Percentiles rank a stretch among this genome's conserved stretches.
These are phyloP conservation scores for Nemania sp. DNA, from an alignment of 2,329 filamentous ascomycete genomes.

Conservation along the genomic window DNA sequence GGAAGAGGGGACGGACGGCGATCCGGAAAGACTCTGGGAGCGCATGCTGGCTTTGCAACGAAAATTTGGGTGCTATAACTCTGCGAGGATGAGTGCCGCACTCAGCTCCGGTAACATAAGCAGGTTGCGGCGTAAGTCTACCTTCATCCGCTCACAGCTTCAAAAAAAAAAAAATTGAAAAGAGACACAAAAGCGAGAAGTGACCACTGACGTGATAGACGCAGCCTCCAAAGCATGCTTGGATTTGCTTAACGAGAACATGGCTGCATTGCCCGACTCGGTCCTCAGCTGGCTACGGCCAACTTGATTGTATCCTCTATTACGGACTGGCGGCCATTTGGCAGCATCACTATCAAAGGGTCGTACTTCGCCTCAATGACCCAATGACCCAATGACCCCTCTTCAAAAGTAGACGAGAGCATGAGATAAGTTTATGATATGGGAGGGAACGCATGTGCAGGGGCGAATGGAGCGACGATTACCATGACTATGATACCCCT, in stretches of 20 bases:
- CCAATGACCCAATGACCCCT: no score
- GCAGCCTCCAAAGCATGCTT: slow-evolving; percentile 40
- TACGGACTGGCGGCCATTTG: no score
- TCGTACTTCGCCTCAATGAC: no score
- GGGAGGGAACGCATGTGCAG: not conserved
- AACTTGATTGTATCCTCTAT: slow-evolving; percentile 2
- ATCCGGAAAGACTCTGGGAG: slow-evolving; percentile 49
- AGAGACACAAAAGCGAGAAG: not conserved
- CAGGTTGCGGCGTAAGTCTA: slow-evolving; percentile 49
- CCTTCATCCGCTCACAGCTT: not conserved
- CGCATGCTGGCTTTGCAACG: slow-evolving; percentile 54
- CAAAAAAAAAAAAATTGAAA: not conserved
- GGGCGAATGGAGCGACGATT: slow-evolving; percentile 22
- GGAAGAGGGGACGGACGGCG: slow-evolving; percentile 43
- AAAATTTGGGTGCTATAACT: slow-evolving; percentile 53
- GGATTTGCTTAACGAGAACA: slow-evolving; percentile 40
- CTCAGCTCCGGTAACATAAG: slow-evolving; percentile 46
- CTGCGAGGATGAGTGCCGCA: slow-evolving; percentile 52
- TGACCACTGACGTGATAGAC: slow-evolving; percentile 7
- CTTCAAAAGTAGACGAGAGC: not conserved
- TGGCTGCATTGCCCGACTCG: slow-evolving; percentile 35
- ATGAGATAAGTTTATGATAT: not conserved
- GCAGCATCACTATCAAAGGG: no score
- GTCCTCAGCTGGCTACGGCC: slow-evolving; percentile 26
- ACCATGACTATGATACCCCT: slow-evolving; percentile 36